Evolutionary conservation across 2,329 filamentous ascomycete genomes (phyloP), one percentile per base, ranked within the genome.

Genomic region (Neonectria punicea): DNA sequence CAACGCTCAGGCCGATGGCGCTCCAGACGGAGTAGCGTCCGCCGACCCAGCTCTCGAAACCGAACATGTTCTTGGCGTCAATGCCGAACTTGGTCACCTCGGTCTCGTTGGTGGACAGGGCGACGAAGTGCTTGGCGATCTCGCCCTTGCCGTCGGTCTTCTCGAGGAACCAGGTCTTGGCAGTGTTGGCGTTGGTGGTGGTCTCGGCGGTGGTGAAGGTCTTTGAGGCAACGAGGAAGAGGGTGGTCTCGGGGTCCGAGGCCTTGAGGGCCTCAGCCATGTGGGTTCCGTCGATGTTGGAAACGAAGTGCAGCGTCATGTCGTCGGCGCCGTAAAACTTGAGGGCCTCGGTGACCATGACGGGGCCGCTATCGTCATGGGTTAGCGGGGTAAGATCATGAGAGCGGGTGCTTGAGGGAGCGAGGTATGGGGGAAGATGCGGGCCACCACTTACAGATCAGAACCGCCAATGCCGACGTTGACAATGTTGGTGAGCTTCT

Each of bases 51-150:
- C 93, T 97, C 82, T 95, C 94, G 80, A 99, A 99, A 75, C 94
- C 94, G 78, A 99, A 99, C 96, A 99, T 99, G 88, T 98, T 99
- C 88, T 95, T 95, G 83, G 90, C 91, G 84, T 98, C 95, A 77
- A 99, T 99, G 71, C 96, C 96, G 76, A 99, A 99, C 87, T 98
- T 98, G 83, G 92, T 94, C 67, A 99, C 96, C 85, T 98, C 95
- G 58, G 85, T 80, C 83, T 95, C 92, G 83, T 99, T 99, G 80
- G 96, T 99, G 54, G 96, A 98, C 58, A 99, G 89, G 50, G 96
- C 96, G 63, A 98, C 96, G 78, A 99, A 99, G 87, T 99, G 96
- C 88, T 98, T 99, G 73, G 96, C 93, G 74, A 99, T 97, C 30
- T 97, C 91, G 67, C 87, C 89, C 90, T 96, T 83, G 87, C 91